phyloP scores from a whole-genome alignment of 805 yeast species.

The Metschnikowia cerradonensis region DNA sequence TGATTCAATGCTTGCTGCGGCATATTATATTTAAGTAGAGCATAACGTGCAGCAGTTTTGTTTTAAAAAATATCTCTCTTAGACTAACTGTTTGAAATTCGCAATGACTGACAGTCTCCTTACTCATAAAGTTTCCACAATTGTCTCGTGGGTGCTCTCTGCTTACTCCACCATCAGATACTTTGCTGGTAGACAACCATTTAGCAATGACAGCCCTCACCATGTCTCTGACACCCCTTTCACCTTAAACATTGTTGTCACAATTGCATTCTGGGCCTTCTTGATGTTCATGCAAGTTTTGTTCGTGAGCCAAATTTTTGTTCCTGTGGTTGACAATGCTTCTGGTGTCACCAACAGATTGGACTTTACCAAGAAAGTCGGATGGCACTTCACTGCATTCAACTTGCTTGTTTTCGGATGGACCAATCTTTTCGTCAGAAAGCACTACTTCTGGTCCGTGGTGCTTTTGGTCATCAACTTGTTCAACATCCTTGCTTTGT shows the following conservation, averaged over 20 bases:
- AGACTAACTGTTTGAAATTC: neutral
- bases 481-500: conserved; percentile 51
- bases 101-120: conserved; percentile 12
- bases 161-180: conserved; percentile 53
- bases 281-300: conserved; percentile 49
- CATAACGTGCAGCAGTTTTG: neutral
- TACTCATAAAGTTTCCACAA: conserved; percentile 43
- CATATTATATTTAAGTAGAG: conserved; percentile 2
- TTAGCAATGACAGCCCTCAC: conserved; percentile 44
- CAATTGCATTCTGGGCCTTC: conserved; percentile 56
- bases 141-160: conserved; percentile 53
- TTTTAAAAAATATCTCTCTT: neutral
- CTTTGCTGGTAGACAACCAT: conserved; percentile 52
- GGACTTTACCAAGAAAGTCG: conserved; percentile 39
- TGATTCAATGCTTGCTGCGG: conserved; percentile 6
- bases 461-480: conserved; percentile 56
- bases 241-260: conserved; percentile 49
- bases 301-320: conserved; percentile 45
- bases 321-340: conserved; percentile 24
- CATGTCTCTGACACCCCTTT: conserved; percentile 66
- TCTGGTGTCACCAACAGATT: conserved; percentile 14
- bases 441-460: conserved; percentile 58
- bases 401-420: conserved; percentile 60
- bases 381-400: conserved; percentile 60
- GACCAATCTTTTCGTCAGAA: conserved; percentile 56